Base-by-base conservation (phyloP, 306 rosid genomes). In the Quercus robur region DNA sequence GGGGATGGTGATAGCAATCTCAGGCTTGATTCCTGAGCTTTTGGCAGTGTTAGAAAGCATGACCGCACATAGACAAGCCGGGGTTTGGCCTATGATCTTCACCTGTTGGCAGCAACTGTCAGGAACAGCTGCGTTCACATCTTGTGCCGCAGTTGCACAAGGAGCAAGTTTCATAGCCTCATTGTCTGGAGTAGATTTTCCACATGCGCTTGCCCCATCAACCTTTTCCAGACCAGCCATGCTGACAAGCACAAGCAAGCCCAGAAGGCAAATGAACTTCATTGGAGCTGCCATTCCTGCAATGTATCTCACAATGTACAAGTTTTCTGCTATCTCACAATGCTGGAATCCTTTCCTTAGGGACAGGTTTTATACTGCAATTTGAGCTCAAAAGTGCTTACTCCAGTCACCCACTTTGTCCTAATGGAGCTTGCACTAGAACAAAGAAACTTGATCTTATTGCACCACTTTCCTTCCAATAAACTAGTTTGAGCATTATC, bases 381-480 rank as follows among this genome's bases (percentile, higher is more conserved):
- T 0, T 21, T 56, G 59, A 30, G 77, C 78, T 44, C 19, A 49
- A 59, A 77, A 79, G 89, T 84, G 89, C 21, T 49, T 75, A 66
- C 81, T 66, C 82, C 19, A 80, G 70, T 85, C 86, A 83, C 26
- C 84, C 86, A 85, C 79, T 69, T 64, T 1, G 9, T 69, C 52
- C 49, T 80, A 88, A 77, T 90, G 97, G 91, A 84, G 58, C 57
- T 66, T 73, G 92, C 92, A 92, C 90, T 88, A 80, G 28, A 75
- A 61, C 44, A 76, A 80, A 15, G 51, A 66, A 4, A 58, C 52
- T 8, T 46, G 9, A 14, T 77, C 56, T 66, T 80, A 74, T 51
- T 70, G 79, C 56, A 70, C 77, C 87, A 82, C 90, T 81, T 78
- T 11, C 73, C 8, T 68, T 3, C 15, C 3, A 75, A 69, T 26